Percentiles rank a stretch among this genome's conserved stretches.
Conservation (phyloP, 495 filamentous ascomycete genomes). For the Aspergillus cavernicola region DNA sequence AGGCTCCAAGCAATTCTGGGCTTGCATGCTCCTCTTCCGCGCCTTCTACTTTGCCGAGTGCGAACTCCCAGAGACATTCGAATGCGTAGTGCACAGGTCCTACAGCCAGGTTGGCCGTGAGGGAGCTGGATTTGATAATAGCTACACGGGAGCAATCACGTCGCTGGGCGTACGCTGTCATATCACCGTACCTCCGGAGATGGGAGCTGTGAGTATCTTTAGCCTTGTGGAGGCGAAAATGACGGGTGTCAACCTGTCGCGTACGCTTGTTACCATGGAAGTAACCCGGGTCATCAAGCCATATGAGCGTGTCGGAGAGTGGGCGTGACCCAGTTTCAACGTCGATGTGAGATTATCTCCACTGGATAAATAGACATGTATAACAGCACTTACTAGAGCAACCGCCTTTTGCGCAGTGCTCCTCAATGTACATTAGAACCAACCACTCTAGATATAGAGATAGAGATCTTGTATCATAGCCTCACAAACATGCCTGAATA, state of each 20-base stretch:
- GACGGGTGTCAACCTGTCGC: slow-evolving; percentile 51
- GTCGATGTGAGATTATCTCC: no score
- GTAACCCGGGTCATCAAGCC: slow-evolving; percentile 41
- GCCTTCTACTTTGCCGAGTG: slow-evolving; percentile 70
- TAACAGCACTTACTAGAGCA: no score
- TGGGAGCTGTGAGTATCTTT: slow-evolving; percentile 37
- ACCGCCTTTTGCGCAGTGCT: no score
- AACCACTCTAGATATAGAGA: no score
- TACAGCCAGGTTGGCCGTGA: slow-evolving; percentile 27
- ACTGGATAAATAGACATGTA: no score
- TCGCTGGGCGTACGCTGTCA: slow-evolving; percentile 33
- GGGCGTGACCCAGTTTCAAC: slow-evolving; percentile 30
- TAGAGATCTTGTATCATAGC: no score
- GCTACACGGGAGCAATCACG: slow-evolving; percentile 28
- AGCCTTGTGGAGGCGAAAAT: slow-evolving; percentile 59
- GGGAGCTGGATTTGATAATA: slow-evolving; percentile 5
- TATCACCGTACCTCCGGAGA: slow-evolving; percentile 25
- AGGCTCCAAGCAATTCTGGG: slow-evolving; percentile 54
- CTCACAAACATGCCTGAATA: no score
- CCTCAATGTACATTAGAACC: no score
- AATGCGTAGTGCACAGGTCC: slow-evolving; percentile 43
- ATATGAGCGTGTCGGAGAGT: slow-evolving; percentile 37
- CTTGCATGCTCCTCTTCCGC: slow-evolving; percentile 65
- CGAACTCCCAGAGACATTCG: slow-evolving; percentile 59
- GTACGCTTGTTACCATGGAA: slow-evolving; percentile 47